Evolutionary conservation across 768 basidiomycete genomes (phyloP).

Genomic region (Cubamyces lactineus): DNA sequence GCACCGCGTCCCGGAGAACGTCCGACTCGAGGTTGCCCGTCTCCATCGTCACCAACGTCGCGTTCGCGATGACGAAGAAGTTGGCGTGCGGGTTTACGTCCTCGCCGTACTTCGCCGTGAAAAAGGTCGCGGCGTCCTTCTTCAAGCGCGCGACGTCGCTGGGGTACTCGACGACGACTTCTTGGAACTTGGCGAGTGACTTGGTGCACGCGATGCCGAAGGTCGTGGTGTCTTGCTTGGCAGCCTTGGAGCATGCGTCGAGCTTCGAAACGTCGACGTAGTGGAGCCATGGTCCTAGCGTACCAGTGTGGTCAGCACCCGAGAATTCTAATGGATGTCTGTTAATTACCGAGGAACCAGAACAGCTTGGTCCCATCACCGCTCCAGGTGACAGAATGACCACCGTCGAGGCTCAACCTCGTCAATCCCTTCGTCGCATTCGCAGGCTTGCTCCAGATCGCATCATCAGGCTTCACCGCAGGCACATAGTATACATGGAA

Average conservation of each 20-base stretch:
- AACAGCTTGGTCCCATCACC: slow-evolving; percentile 66
- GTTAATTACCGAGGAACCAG: slow-evolving; percentile 67
- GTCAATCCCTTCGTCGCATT: slow-evolving; percentile 64
- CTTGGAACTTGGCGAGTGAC: slow-evolving; percentile 56
- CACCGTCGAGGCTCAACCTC: slow-evolving; percentile 72
- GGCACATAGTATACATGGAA: slow-evolving; percentile 65
- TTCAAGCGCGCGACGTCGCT: slow-evolving; percentile 66
- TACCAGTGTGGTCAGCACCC: not conserved
- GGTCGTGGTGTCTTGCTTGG: slow-evolving; percentile 50
- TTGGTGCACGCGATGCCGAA: slow-evolving; percentile 70
- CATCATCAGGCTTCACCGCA: slow-evolving; percentile 42
- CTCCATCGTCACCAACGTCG: slow-evolving; percentile 72
- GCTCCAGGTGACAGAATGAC: slow-evolving; percentile 69
- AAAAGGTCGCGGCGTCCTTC: slow-evolving; percentile 45
- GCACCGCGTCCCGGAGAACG: slow-evolving; percentile 52
- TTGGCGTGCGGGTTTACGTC: slow-evolving; percentile 39
- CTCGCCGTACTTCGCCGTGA: slow-evolving; percentile 9
- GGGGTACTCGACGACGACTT: slow-evolving; percentile 59
- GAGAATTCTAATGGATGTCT: not conserved
- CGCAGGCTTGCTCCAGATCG: slow-evolving; percentile 71
- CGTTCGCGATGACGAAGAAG: slow-evolving; percentile 64
- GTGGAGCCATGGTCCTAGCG: slow-evolving; percentile 64
- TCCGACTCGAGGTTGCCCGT: slow-evolving; percentile 53
- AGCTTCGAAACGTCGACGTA: slow-evolving; percentile 60
- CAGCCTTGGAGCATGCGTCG: slow-evolving; percentile 48